Base-by-base conservation (phyloP, 495 filamentous ascomycete genomes). In the Hypoxylon subgilvum region DNA sequence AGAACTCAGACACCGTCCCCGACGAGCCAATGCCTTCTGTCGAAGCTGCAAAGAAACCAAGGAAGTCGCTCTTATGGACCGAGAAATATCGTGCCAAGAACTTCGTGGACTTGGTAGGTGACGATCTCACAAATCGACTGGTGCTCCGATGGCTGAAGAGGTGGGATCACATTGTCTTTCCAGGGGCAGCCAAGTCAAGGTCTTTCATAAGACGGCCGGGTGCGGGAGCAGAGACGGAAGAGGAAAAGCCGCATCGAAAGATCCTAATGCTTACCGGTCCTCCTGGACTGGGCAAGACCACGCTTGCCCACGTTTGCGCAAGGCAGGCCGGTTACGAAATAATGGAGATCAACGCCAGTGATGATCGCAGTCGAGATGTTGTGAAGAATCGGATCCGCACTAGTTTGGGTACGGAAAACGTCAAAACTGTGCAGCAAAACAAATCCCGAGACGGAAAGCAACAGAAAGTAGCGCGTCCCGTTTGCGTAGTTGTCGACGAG, bases 401-500 rank as follows among this genome's bases (percentile, higher is more conserved):
- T 55, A 90, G 88, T 63, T 78, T 97, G 18, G 90, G 88, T 0
- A 97, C 92, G 1, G 93, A 96, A 71, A 94, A 90, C 50, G 91
- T 97, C 60, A 92, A 89, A 70, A 88, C 86, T 14, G 84, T 92
- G 31, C 85, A 86, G 45, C 80, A 87, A 31, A 86, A 80, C 57
- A 84, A 84, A 28, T 77, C 77, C 6, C 64, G 74, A 40, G 48
- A 68, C 7, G 81, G 77, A 2, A 87, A 89, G 57, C 79, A 86
- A 4, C 81, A 84, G 41, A 89, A 88, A 62, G 80, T 86, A n/a
- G 90, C 87, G 9, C 88, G 85, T 50, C 94, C 94, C 8, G 86
- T 97, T 1, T 97, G 94, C 65, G 86, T 98, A 4, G 84, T 98
- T 7, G 89, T 98, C 0, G 94, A 98, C 66, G 94, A 98, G 72